Evolutionary conservation across 495 filamentous ascomycete genomes (phyloP).

Genomic region (Elaphomyces granulatus): DNA sequence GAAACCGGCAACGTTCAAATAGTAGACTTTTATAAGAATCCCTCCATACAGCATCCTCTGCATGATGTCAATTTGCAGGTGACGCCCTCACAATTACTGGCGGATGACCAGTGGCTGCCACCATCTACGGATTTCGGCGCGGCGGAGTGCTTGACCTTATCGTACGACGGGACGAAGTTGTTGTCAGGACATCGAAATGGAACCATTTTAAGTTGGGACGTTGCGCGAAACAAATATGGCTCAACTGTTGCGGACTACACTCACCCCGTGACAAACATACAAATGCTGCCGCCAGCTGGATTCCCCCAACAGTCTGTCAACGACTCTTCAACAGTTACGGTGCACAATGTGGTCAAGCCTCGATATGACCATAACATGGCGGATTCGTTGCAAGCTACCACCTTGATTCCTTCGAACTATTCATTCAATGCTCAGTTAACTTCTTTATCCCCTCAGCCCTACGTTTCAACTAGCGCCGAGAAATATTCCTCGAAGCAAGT

Average conservation of each 20-base stretch:
- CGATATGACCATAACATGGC: constrained; percentile 33
- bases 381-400: constrained; percentile 27
- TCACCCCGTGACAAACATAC: constrained; percentile 65
- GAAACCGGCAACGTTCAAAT: constrained; percentile 72
- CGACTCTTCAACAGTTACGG: constrained; percentile 29
- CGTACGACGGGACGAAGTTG: constrained; percentile 68
- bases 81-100: constrained; percentile 42
- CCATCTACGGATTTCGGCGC: constrained; percentile 45
- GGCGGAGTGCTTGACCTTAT: constrained; percentile 48
- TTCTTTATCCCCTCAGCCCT: constrained; percentile 2
- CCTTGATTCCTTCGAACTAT: constrained; percentile 50
- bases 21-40: constrained; percentile 56
- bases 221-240: constrained; percentile 47
- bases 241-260: constrained; percentile 51
- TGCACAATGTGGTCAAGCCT: constrained; percentile 58
- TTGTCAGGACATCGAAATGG: constrained; percentile 72
- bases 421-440: constrained; percentile 51
- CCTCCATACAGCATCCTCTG: constrained; percentile 35
- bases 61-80: constrained; percentile 39
- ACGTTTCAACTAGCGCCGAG: not conserved
- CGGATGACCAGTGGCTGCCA: constrained; percentile 44
- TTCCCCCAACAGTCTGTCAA: constrained; percentile 29
- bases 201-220: constrained; percentile 67
- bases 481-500: constrained; percentile 7
- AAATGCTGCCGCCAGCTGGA: constrained; percentile 47